These are phyloP conservation scores for Apiotrichum domesticum DNA, from an alignment of 1,284 basidiomycete species.

Conservation along the genomic window DNA sequence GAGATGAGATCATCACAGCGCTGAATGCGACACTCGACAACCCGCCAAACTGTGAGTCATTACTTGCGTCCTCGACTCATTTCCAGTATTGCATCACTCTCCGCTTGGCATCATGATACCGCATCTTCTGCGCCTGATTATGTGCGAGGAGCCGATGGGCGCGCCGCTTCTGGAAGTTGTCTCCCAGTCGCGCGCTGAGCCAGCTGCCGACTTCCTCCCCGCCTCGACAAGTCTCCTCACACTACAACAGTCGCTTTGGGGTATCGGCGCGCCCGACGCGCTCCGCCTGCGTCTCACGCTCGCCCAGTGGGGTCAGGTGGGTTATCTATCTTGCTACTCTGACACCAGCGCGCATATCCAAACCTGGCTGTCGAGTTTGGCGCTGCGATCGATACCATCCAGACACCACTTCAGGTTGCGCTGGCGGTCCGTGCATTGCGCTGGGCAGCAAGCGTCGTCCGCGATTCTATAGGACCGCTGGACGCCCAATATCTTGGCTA, in stretches of 20 bases:
- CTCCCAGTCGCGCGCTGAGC: neutral
- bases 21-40: neutral
- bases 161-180: neutral
- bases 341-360: slow-evolving; percentile 4
- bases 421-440: neutral
- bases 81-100: slow-evolving; percentile 18
- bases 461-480: neutral
- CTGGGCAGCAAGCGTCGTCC: neutral
- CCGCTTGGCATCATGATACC: slow-evolving; percentile 22
- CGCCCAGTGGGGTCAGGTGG: slow-evolving; percentile 20
- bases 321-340: neutral
- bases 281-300: slow-evolving; percentile 17
- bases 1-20: neutral
- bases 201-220: neutral
- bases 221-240: neutral
- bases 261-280: slow-evolving; percentile 9
- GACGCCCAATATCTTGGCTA: slow-evolving; percentile 10
- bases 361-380: neutral
- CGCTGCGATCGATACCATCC: neutral
- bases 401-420: neutral
- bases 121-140: slow-evolving; percentile 17
- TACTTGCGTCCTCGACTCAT: neutral
- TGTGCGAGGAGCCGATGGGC: neutral
- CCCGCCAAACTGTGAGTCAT: slow-evolving; percentile 1
- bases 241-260: slow-evolving; percentile 15